Evolutionary conservation across 2,329 filamentous ascomycete species (phyloP).

Genomic region (Akanthomyces uredinophilus): DNA sequence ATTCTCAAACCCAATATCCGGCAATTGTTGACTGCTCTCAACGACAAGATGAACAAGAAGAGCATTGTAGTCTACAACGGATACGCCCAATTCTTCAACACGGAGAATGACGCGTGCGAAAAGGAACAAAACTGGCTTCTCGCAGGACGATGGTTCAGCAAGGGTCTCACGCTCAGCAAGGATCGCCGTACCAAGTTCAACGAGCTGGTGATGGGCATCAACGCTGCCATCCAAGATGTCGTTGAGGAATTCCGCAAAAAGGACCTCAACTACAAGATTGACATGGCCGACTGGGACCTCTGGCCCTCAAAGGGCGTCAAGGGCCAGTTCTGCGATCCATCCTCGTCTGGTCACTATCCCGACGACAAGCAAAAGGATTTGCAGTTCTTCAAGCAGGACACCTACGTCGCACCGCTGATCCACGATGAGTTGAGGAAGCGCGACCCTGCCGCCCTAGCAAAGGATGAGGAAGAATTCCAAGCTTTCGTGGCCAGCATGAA

Average conservation of each 20-base stretch:
- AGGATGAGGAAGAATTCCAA: slow-evolving; percentile 6
- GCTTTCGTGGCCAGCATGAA: neutral
- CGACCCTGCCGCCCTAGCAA: slow-evolving; percentile 13
- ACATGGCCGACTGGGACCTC: slow-evolving; percentile 27
- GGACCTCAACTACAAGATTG: slow-evolving; percentile 20
- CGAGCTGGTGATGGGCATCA: slow-evolving; percentile 22
- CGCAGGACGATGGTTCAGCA: neutral
- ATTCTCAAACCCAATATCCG: slow-evolving; percentile 26
- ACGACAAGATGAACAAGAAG: slow-evolving; percentile 26
- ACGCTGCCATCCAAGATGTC: slow-evolving; percentile 24
- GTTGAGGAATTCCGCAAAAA: slow-evolving; percentile 20
- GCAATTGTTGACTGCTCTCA: slow-evolving; percentile 22
- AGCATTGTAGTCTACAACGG: slow-evolving; percentile 26
- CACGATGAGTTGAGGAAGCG: slow-evolving; percentile 5
- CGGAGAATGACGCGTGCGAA: slow-evolving; percentile 21
- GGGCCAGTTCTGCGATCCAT: slow-evolving; percentile 28
- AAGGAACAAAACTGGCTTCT: slow-evolving; percentile 11
- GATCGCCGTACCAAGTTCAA: slow-evolving; percentile 28
- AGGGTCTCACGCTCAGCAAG: slow-evolving; percentile 19
- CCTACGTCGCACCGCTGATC: slow-evolving; percentile 7
- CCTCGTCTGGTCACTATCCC: slow-evolving; percentile 22
- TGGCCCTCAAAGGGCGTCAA: slow-evolving; percentile 24
- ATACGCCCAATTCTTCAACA: slow-evolving; percentile 31
- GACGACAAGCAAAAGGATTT: slow-evolving; percentile 26
- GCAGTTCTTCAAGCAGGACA: slow-evolving; percentile 30